Evolutionary conservation across 2,329 filamentous ascomycete species (phyloP), one percentile per base, ranked within the genome.

Genomic region (Huntiella decipiens): DNA sequence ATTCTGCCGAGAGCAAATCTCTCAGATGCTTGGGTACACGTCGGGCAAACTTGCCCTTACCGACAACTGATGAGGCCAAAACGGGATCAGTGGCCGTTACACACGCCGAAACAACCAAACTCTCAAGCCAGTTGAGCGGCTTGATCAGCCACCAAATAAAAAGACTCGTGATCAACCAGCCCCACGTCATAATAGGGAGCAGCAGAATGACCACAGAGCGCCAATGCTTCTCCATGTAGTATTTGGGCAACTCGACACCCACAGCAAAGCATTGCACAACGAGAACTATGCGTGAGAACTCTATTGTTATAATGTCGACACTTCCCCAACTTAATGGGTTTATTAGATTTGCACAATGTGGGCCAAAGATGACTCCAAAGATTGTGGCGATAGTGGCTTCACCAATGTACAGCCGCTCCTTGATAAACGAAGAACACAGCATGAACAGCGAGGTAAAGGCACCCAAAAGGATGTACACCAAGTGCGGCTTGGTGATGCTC

Each of bases 141-240:
- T 74, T 71, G 4, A 85, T 68, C 70, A 98, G 73, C 76, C 83
- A 93, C 85, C 85, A 96, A 53, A 98, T 78, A 61, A 98, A 85
- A 10, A 96, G 66, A 61, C 87, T 94, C 13, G 86, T 93, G 17
- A 94, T 68, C 44, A 93, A 70, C 86, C 86, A 98, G 54, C 91
- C 91, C 58, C 81, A 92, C 1, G 86, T 92, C 91, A 98, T 98
- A 63, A 98, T 87, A 2, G 91, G 91, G 4, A 98, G 66, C 39
- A 98, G 73, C 50, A 98, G 68, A 56, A 93, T 75, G 11, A 81
- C 66, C 51, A 98, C 91, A 1, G 88, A 96, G 57, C 74, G 81
- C 91, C 91, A 98, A 63, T 98, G 91, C 55, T 77, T 80, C 59
- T 96, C 91, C 91, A 98, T 98, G 66, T 98, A 98, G 52, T 79